A percentile compares a stretch with the other conserved stretches of the same genome.
These are phyloP conservation scores for Fusarium caatingaense DNA, from an alignment of 2,329 filamentous ascomycete genomes.

Conservation along the genomic window DNA sequence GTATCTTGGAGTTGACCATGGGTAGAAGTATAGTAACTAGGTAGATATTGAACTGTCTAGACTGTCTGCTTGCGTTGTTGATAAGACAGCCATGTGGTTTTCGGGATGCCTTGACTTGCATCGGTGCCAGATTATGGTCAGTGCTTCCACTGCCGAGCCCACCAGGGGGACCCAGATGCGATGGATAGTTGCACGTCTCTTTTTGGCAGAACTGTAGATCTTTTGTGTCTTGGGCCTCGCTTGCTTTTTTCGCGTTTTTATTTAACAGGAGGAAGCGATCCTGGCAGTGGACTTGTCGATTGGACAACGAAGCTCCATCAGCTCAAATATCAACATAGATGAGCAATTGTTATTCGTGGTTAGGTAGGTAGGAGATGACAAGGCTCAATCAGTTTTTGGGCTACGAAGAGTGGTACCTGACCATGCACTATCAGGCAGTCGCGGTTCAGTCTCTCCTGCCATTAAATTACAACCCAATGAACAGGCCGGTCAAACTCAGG, in stretches of 20 bases:
- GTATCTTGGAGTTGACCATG: neutral
- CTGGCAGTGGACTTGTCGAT: neutral
- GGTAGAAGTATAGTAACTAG: neutral
- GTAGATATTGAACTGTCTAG: slow-evolving; percentile 1
- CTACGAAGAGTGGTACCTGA: neutral
- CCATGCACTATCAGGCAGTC: neutral
- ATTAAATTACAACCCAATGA: neutral
- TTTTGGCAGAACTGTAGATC: slow-evolving; percentile 34
- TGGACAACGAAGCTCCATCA: neutral
- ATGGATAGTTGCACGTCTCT: slow-evolving; percentile 24
- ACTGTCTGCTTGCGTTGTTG: slow-evolving; percentile 9
- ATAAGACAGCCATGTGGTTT: slow-evolving; percentile 36
- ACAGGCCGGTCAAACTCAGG: neutral
- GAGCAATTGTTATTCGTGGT: neutral
- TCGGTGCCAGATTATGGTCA: slow-evolving; percentile 38
- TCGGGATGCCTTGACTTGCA: slow-evolving; percentile 32
- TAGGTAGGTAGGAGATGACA: neutral
- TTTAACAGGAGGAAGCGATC: neutral
- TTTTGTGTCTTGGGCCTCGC: slow-evolving; percentile 10
- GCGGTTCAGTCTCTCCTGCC: neutral
- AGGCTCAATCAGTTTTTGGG: neutral
- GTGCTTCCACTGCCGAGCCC: slow-evolving; percentile 37
- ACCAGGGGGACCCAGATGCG: slow-evolving; percentile 25
- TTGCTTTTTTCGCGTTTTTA: neutral
- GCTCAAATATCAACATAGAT: neutral